Evolutionary conservation across 2,329 filamentous ascomycete species (phyloP).

Genomic region (Ilyonectria sp.): DNA sequence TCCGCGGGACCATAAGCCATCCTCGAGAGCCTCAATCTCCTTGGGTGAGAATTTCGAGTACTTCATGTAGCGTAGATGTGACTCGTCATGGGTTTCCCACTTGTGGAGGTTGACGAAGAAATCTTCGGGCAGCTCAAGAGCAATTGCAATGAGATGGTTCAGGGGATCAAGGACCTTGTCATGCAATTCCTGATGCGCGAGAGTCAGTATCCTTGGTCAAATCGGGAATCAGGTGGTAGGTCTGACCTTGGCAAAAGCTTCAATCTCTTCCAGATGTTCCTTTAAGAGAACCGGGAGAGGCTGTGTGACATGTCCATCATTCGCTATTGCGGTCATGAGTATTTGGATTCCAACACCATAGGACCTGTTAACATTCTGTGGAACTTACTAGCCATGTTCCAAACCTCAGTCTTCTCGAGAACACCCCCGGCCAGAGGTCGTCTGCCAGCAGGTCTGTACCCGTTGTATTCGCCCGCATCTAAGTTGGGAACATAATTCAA

Average conservation of each 20-base stretch:
- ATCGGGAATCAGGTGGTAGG: not conserved
- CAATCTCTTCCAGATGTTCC: slow-evolving; percentile 32
- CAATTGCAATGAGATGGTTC: slow-evolving; percentile 72
- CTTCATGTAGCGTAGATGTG: slow-evolving; percentile 75
- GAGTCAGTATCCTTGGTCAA: not conserved
- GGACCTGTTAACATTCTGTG: not conserved
- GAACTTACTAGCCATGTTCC: slow-evolving; percentile 56
- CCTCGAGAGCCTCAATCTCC: slow-evolving; percentile 61
- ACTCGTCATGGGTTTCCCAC: slow-evolving; percentile 72
- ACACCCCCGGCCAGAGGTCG: slow-evolving; percentile 54
- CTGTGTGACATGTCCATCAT: slow-evolving; percentile 46
- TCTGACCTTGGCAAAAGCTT: slow-evolving; percentile 36
- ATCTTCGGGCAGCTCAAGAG: slow-evolving; percentile 73
- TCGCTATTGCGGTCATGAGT: slow-evolving; percentile 37
- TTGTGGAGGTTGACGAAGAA: slow-evolving; percentile 66
- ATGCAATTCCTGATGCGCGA: slow-evolving; percentile 58
- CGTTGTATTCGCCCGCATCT: slow-evolving; percentile 69
- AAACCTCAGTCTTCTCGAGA: slow-evolving; percentile 57
- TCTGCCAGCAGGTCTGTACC: slow-evolving; percentile 66
- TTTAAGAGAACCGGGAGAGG: slow-evolving; percentile 23
- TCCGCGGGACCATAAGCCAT: slow-evolving; percentile 61
- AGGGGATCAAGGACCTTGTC: slow-evolving; percentile 70
- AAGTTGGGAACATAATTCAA: slow-evolving; percentile 67
- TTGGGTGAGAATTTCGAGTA: slow-evolving; percentile 65
- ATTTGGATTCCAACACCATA: not conserved